Percentiles rank a stretch among this genome's conserved stretches.
These are phyloP conservation scores for Sanghuangporus baumii DNA, from an alignment of 1,284 basidiomycete species.

Conservation along the genomic window DNA sequence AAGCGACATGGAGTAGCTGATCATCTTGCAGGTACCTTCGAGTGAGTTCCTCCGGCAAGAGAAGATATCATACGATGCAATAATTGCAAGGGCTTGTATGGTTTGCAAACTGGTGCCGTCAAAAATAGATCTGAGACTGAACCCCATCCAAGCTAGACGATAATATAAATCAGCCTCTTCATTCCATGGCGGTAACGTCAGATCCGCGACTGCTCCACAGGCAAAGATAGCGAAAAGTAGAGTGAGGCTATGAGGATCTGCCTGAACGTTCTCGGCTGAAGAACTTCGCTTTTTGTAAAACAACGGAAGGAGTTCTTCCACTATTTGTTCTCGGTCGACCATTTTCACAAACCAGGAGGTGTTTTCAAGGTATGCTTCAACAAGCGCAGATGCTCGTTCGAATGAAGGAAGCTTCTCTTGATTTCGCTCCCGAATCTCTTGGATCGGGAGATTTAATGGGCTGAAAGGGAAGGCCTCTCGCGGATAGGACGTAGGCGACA, in stretches of 20 bases:
- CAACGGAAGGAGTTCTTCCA: conserved; percentile 14
- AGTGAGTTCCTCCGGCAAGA: conserved; percentile 1
- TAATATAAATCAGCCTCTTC: conserved; percentile 24
- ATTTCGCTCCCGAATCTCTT: conserved; percentile 2
- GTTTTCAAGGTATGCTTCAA: conserved; percentile 22
- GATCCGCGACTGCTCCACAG: conserved; percentile 20
- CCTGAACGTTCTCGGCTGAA: background rate
- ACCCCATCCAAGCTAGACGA: conserved; percentile 21
- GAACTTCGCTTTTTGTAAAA: background rate
- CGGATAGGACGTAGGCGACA: background rate
- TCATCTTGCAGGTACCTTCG: conserved; percentile 23
- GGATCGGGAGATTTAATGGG: background rate
- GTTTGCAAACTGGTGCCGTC: conserved; percentile 19
- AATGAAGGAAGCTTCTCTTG: conserved; percentile 16
- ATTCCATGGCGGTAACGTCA: conserved; percentile 21
- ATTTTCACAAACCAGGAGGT: conserved; percentile 22
- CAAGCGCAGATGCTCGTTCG: conserved; percentile 21
- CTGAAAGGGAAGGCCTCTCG: conserved; percentile 3
- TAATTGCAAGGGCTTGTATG: conserved; percentile 8
- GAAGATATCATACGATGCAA: conserved; percentile 11
- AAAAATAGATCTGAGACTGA: conserved; percentile 20
- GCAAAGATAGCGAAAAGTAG: conserved; percentile 22
- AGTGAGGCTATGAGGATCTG: conserved; percentile 15
- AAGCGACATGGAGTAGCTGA: conserved; percentile 23
- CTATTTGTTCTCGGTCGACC: conserved; percentile 15